Evolutionary conservation across 441 rosid genomes (phyloP), one percentile per base, ranked within the genome.

Genomic region (Breynia disticha): DNA sequence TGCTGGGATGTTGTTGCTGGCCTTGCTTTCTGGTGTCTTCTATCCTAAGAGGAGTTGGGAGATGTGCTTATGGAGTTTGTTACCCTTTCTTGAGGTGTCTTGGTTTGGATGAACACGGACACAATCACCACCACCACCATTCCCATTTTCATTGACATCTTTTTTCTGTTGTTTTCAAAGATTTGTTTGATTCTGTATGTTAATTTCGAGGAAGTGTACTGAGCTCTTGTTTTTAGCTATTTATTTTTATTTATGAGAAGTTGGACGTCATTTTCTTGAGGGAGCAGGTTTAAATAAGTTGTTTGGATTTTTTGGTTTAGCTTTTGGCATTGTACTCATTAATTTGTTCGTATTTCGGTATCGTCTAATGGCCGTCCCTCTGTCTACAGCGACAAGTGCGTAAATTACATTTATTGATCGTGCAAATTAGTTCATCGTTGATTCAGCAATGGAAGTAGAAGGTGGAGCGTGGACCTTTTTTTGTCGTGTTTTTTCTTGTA

Each of bases 1-100:
- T 76, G 16, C 38, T 72, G 69, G 64, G 59, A 10, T 66, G 76
- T 21, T 68, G 76, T 46, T 76, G 76, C 64, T 73, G 74, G 56
- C 81, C 81, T 19, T 76, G 74, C 57, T 68, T 60, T 10, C 52
- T 63, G 13, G 52, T 68, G 0, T 64, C 68, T 10, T 66, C 76
- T 20, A 28, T 68, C 24, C 59, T 71, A 46, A 56, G 51, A 32
- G 78, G 76, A 10, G 13, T 73, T 10, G 58, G 68, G 3, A 60
- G 72, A 6, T 77, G 78, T 43, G 3, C 68, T 5, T 68, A 21
- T 5, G 57, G 51, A 0, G 63, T 61, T 44, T 68, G 64, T 56
- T 71, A 66, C 56, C 81, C 78, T 39, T 16, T 73, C 28, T 19
- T 68, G 52, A 72, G 45, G 9, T 76, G 81, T 56, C 61, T 76